Conservation (phyloP, 2,329 filamentous ascomycete genomes). For the Claviceps maximensis region DNA sequence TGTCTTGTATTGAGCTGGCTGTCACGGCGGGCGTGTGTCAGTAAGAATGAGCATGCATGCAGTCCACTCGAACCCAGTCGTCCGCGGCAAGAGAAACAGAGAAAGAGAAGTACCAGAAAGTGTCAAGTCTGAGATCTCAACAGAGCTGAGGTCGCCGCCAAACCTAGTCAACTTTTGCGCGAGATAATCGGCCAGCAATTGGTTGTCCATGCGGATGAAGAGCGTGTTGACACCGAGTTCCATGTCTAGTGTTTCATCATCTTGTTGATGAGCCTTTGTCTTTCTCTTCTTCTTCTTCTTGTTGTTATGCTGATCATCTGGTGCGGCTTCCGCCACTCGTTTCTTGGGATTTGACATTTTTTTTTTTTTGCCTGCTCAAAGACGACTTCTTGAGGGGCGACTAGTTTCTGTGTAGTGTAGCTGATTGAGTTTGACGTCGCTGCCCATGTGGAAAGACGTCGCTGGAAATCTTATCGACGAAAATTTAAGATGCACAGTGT, state of each 20-base stretch:
- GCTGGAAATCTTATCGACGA: not conserved
- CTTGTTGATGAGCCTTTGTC: slow-evolving; percentile 35
- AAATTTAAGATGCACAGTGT: slow-evolving; percentile 2
- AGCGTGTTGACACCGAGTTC: slow-evolving; percentile 67
- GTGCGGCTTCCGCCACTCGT: slow-evolving; percentile 39
- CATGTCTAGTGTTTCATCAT: slow-evolving; percentile 47
- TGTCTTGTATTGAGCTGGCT: slow-evolving; percentile 69
- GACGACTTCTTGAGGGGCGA: slow-evolving; percentile 7
- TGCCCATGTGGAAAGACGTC: not conserved
- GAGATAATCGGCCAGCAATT: slow-evolving; percentile 73
- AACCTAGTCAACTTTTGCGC: slow-evolving; percentile 67
- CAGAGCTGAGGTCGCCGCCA: slow-evolving; percentile 63
- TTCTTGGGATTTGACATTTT: slow-evolving; percentile 35
- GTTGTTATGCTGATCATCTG: slow-evolving; percentile 14
- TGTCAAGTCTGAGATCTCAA: slow-evolving; percentile 74
- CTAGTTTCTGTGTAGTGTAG: not conserved
- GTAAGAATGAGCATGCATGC: slow-evolving; percentile 1
- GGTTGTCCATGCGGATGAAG: slow-evolving; percentile 70
- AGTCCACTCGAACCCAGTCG: not conserved
- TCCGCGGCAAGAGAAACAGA: not conserved
- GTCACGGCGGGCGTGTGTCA: not conserved
- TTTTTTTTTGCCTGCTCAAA: no score
- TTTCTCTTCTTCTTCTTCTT: slow-evolving; percentile 44
- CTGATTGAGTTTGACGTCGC: not conserved
- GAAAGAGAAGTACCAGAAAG: slow-evolving; percentile 49